These are phyloP conservation scores for Coemansia sp. DNA, from an alignment of 192 early-diverging fungal genomes.

Conservation along the genomic window DNA sequence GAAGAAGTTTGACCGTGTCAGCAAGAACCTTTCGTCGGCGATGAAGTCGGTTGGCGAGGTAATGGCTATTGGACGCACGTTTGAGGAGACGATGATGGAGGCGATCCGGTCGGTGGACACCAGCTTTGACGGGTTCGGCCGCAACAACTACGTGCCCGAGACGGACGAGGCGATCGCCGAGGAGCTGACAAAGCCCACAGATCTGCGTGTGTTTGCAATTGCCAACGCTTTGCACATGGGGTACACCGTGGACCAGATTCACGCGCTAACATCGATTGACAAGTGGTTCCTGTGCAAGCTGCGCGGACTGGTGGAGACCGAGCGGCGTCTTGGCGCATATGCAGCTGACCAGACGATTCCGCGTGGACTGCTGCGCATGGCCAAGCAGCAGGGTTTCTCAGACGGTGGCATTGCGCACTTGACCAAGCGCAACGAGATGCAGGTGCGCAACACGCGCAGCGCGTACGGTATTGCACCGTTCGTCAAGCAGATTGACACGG, in stretches of 20 bases:
- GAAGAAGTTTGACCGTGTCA: conserved; percentile 94
- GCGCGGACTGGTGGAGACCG: conserved; percentile 80
- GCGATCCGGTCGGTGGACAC: conserved; percentile 90
- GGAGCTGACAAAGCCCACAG: conserved; percentile 86
- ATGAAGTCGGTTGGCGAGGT: conserved; percentile 99
- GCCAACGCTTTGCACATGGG: conserved; percentile 92
- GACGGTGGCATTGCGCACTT: conserved; percentile 64
- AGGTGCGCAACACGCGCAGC: conserved; percentile 77
- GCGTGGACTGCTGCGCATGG: conserved; percentile 63
- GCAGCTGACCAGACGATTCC: conserved; percentile 57
- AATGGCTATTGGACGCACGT: conserved; percentile 96
- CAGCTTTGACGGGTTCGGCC: conserved; percentile 79
- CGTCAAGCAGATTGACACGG: conserved; percentile 98
- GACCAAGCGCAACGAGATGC: conserved; percentile 83
- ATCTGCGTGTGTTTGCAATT: conserved; percentile 94
- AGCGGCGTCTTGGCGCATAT: conserved; percentile 62
- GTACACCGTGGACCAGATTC: conserved; percentile 90
- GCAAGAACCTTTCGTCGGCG: conserved; percentile 81
- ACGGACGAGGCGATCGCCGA: conserved; percentile 76
- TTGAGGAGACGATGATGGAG: conserved; percentile 98
- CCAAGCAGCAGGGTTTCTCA: conserved; percentile 97
- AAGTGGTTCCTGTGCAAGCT: conserved; percentile 98
- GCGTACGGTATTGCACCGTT: conserved; percentile 85
- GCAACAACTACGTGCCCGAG: conserved; percentile 64
- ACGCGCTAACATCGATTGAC: conserved; percentile 90